Evolutionary conservation across 768 basidiomycete genomes (phyloP).

Genomic region (Podaxis sp.): DNA sequence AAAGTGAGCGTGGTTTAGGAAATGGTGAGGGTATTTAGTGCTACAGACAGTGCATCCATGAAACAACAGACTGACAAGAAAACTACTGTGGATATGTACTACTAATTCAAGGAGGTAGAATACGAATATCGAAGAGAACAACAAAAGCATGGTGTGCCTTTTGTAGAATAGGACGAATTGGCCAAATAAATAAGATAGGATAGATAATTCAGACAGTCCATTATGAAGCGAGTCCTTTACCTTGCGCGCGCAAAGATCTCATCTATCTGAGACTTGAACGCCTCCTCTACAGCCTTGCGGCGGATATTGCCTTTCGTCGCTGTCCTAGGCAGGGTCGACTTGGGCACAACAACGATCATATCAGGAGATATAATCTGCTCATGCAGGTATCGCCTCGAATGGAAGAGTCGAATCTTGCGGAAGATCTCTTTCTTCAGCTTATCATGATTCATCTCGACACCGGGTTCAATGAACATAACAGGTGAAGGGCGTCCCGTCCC

Average conservation of each 20-base stretch:
- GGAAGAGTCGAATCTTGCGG: conserved; percentile 71
- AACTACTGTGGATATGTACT: conserved; percentile 6
- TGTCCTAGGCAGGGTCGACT: conserved; percentile 70
- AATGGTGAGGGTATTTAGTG: conserved; percentile 10
- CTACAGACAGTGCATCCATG: conserved; percentile 10
- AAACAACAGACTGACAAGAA: background rate
- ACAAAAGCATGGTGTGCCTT: background rate
- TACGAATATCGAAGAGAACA: conserved; percentile 7
- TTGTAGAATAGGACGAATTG: conserved; percentile 10
- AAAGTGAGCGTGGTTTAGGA: background rate
- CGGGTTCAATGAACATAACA: conserved; percentile 72
- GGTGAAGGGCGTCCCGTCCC: conserved; percentile 77
- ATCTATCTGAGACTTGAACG: conserved; percentile 58
- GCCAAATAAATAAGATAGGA: conserved; percentile 16
- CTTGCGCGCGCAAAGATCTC: conserved; percentile 41
- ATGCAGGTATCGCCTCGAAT: conserved; percentile 73
- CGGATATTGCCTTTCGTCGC: conserved; percentile 84
- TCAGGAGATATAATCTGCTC: conserved; percentile 68
- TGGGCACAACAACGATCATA: conserved; percentile 67
- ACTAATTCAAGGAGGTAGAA: conserved; percentile 16
- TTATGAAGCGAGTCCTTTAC: conserved; percentile 2
- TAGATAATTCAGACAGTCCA: background rate
- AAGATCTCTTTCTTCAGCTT: conserved; percentile 72
- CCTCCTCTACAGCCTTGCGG: conserved; percentile 71
- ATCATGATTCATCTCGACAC: conserved; percentile 47